phyloP scores from a whole-genome alignment of 1,284 basidiomycete genomes.

The Mixia osmundae region DNA sequence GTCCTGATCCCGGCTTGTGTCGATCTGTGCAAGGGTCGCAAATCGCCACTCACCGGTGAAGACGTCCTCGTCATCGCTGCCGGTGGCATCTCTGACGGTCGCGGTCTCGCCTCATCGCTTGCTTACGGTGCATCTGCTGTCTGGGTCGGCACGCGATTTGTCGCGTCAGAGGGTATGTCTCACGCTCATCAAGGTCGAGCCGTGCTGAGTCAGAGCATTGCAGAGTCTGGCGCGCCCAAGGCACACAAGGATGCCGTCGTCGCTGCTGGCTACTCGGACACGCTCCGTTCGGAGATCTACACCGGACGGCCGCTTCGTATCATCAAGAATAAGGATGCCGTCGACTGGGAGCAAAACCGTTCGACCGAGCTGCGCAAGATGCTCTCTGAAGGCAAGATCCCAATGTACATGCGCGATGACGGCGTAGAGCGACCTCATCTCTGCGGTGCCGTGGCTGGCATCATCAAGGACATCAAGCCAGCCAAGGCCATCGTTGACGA shows the following conservation, averaged over 20 bases:
- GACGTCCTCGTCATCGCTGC: conserved; percentile 58
- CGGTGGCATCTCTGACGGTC: conserved; percentile 63
- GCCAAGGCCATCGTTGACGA: conserved; percentile 56
- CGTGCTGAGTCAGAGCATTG: conserved; percentile 48
- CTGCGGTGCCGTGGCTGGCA: conserved; percentile 27
- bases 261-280: conserved; percentile 30
- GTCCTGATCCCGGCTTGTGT: conserved; percentile 53
- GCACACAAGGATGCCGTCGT: conserved; percentile 47
- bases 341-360: conserved; percentile 40
- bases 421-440: conserved; percentile 32
- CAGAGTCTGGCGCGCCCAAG: conserved; percentile 55
- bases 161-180: background rate
- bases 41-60: conserved; percentile 46
- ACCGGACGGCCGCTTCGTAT: conserved; percentile 34
- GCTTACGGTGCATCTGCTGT: conserved; percentile 45
- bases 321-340: conserved; percentile 28
- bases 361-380: conserved; percentile 49
- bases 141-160: conserved; percentile 31
- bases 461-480: conserved; percentile 50
- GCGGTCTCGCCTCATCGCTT: conserved; percentile 59
- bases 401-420: conserved; percentile 28
- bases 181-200: conserved; percentile 30
- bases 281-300: conserved; percentile 54
- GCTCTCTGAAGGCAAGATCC: conserved; percentile 50
- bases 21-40: conserved; percentile 46